phyloP scores from a whole-genome alignment of 768 basidiomycete species.

The Auricularia sp. region DNA sequence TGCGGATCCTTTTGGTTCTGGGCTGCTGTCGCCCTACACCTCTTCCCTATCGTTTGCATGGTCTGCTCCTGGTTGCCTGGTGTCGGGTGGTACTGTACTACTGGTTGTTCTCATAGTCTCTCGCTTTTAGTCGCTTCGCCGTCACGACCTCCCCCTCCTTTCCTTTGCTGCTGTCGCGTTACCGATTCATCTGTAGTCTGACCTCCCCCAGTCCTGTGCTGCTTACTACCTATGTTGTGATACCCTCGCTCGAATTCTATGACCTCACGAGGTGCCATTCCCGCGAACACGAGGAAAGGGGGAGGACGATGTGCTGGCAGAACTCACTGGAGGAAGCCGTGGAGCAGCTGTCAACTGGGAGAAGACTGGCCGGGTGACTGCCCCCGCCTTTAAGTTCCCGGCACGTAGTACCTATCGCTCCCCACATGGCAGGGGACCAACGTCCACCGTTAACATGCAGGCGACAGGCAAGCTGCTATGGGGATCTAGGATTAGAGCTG shows the following conservation, averaged over 20 bases:
- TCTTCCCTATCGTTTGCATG: neutral
- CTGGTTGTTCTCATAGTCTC: neutral
- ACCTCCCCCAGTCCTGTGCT: neutral
- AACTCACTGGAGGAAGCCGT: too few relatives aligned
- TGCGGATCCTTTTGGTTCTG: neutral
- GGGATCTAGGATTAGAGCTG: too few relatives aligned
- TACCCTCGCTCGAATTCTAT: neutral
- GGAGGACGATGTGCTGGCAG: too few relatives aligned
- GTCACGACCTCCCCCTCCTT: neutral
- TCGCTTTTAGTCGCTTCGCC: neutral
- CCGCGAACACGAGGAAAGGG: too few relatives aligned
- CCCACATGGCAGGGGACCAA: too few relatives aligned
- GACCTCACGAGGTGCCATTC: neutral
- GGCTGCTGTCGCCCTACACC: neutral
- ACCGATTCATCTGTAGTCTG: neutral
- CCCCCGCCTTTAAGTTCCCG: too few relatives aligned
- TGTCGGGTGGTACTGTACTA: neutral
- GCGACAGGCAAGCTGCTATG: too few relatives aligned
- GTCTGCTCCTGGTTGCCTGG: too few relatives aligned
- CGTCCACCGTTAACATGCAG: too few relatives aligned
- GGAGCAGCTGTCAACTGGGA: too few relatives aligned
- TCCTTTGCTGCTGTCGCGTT: neutral
- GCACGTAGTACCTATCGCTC: too few relatives aligned
- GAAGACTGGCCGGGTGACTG: too few relatives aligned
- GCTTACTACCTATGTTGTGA: neutral